Evolutionary conservation across 1,139 yeast species (phyloP), one percentile per base, ranked within the genome.

Genomic region (Nakaseomyces uthaithaninus): DNA sequence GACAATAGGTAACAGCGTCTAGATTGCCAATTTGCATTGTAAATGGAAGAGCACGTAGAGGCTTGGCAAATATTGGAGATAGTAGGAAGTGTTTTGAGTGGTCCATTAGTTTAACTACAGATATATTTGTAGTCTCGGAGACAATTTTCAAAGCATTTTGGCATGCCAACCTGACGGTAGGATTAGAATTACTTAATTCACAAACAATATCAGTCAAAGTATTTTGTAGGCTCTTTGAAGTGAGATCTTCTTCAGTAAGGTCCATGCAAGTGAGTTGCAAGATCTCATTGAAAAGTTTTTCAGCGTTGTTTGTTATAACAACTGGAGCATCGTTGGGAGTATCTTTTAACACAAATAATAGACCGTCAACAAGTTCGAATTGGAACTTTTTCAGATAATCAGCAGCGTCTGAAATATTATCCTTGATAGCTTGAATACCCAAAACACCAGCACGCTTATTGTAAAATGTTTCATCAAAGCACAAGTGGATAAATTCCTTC

Each of bases 21-120:
- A 93, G 87, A 60, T 91, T 89, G 25, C 98, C 98, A 43, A 93
- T 91, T 64, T 93, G 98, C 95, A 89, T 91, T 3, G 96, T 94
- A 66, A 93, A 91, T 0, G 99, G 98, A 46, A 93, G 69, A 0
- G 98, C 98, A 47, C 99, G 72, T 45, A 93, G 66, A 1, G 99
- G 99, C 56, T 93, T 93, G 5, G 95, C 95, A 66, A 91, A 93
- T 33, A 93, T 91, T 7, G 98, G 98, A 1, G 94, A 85, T 37
- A 93, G 65, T 34, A 93, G 67, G 36, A 89, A 75, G 34, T 77
- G 81, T 51, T 86, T 85, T 38, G 93, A 87, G 12, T 94, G 94
- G 9, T 77, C 76, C 62, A 93, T 78, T 49, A 93, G 73, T 1
- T 79, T 74, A 1, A 91, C 74, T 39, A 87, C 70, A 1, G 93